Evolutionary conservation across 106 monocot genomes (phyloP), one percentile per base, ranked within the genome.

Genomic region (Acorus calamus): DNA sequence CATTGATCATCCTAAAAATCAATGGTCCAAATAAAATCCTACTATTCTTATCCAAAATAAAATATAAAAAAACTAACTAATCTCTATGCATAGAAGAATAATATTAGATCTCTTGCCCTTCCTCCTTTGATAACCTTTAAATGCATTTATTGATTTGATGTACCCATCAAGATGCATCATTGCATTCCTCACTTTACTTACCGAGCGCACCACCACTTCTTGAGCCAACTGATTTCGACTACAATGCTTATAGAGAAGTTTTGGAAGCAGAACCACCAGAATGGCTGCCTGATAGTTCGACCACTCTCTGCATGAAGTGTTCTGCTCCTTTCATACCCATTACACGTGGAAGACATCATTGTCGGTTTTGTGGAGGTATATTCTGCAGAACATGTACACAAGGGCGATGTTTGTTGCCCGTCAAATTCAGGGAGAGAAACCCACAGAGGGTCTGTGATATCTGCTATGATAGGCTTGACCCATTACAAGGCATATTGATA

Each of bases 181-280:
- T 90, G 48, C 86, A 84, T 82, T 50, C 86, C 48, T 94, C 94
- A 14, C 89, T 94, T 28, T 90, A 80, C 63, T 54, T 76, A 60
- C 94, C 94, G 44, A 90, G 94, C 72, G 94, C 90, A 48, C 94
- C 94, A 7, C 84, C 89, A 14, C 45, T 90, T 11, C 72, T 75
- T 46, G 78, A 74, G 47, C 44, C 71, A 61, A 77, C 76, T 52
- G 69, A 76, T 53, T 57, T 78, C 42, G 71, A 79, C 55, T 82
- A 89, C 62, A 69, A 42, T 69, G 60, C 60, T 11, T 71, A 82
- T 62, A 79, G 61, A 53, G 63, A 75, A 5, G 71, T 89, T 0
- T 66, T 94, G 8, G 86, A 87, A 76, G 73, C 86, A 59, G 89
- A 90, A 4, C 94, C 94, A 50, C 89, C 94, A 71, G 87, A 94